Evolutionary conservation across 1,139 yeast species (phyloP).

Genomic region (Pichia sp.): DNA sequence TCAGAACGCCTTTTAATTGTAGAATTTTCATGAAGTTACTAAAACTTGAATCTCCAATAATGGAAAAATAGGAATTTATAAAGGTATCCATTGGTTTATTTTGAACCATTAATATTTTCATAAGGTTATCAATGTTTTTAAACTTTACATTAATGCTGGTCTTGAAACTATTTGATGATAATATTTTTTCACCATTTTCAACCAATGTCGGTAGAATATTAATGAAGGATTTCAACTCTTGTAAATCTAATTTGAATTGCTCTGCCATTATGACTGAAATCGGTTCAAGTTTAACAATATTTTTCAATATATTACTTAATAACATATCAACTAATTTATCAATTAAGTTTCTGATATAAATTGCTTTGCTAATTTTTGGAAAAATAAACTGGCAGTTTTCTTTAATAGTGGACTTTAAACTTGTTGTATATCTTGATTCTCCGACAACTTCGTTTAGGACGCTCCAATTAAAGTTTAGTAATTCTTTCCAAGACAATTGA

Average conservation of each 20-base stretch:
- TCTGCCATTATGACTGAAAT: constrained; percentile 68
- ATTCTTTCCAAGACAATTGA: constrained; percentile 76
- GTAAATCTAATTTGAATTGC: constrained; percentile 70
- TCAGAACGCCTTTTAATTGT: constrained; percentile 51
- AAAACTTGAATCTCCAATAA: constrained; percentile 60
- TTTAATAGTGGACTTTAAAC: constrained; percentile 43
- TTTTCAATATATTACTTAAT: constrained; percentile 49
- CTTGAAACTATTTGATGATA: constrained; percentile 36
- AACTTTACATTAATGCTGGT: constrained; percentile 46
- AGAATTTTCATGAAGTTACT: constrained; percentile 60
- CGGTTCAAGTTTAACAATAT: constrained; percentile 56
- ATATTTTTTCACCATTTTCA: constrained; percentile 22
- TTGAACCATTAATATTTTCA: constrained; percentile 61
- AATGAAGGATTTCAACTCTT: constrained; percentile 53
- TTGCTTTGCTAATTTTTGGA: constrained; percentile 59
- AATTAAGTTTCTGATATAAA: constrained; percentile 65
- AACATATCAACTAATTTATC: constrained; percentile 70
- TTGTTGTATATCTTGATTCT: constrained; percentile 62
- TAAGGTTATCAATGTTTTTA: constrained; percentile 50
- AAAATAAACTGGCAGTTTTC: constrained; percentile 46
- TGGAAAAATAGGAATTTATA: constrained; percentile 57
- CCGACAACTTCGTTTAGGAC: constrained; percentile 57
- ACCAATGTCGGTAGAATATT: constrained; percentile 44
- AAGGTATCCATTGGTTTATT: constrained; percentile 59
- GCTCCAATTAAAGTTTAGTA: constrained; percentile 74